These are phyloP conservation scores for Rubus parviflorus DNA, from an alignment of 306 rosid species.

Conservation along the genomic window DNA sequence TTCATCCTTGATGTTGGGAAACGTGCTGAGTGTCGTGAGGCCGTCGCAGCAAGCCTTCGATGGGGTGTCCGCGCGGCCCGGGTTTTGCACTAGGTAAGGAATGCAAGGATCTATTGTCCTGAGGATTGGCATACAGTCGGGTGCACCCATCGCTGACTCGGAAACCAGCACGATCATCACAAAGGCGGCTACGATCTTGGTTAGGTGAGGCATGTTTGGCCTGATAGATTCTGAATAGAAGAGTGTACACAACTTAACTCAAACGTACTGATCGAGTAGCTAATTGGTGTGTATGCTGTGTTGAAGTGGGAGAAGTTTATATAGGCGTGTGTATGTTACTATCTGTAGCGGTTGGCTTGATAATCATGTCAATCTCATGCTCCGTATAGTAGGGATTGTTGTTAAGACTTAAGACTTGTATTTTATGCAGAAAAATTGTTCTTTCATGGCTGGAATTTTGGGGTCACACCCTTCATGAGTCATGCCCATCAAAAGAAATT, in stretches of 20 bases:
- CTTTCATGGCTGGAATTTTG: constrained; percentile 4
- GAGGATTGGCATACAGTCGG: not conserved
- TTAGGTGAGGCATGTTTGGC: not conserved
- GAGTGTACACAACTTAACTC: not conserved
- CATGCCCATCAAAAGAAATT: not conserved
- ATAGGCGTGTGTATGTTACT: not conserved
- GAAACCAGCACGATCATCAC: not conserved
- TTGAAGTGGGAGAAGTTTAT: not conserved
- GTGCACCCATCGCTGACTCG: constrained; percentile 3
- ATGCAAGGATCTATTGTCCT: not conserved
- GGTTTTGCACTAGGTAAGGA: constrained; percentile 1
- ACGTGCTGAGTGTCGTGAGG: not conserved
- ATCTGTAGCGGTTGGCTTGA: not conserved
- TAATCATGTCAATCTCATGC: not conserved
- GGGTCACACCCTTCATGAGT: constrained; percentile 1
- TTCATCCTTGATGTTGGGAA: not conserved
- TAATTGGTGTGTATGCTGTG: not conserved
- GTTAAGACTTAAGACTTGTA: not conserved
- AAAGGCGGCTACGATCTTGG: not conserved
- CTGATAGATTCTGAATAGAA: not conserved
- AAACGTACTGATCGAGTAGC: not conserved
- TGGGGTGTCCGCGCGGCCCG: not conserved
- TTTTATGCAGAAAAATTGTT: not conserved
- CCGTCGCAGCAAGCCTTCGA: not conserved
- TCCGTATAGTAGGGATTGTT: not conserved